Base-by-base conservation (phyloP, 1,139 yeast genomes). In the Scheffersomyces insectosa region DNA sequence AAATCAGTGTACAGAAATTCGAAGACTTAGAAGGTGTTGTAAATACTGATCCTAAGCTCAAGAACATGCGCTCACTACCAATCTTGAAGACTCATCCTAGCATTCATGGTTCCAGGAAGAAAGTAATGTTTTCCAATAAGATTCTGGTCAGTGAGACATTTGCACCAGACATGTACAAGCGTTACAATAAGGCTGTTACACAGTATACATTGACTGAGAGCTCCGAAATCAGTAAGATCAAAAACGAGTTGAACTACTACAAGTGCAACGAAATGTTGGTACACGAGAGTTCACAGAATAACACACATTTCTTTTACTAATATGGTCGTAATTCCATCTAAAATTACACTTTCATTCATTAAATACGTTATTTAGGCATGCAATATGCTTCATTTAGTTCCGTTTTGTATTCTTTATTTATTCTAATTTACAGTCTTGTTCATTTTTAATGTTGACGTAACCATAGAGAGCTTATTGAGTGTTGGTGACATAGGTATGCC, bases 191-290 rank as follows among this genome's bases (percentile, higher is more conserved):
- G 55, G 70, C 75, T 28, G 77, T 75, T 5, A 78, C 82, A 20
- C 81, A 79, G 49, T 68, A 72, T 49, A 67, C 78, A 11, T 68
- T 79, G 42, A 66, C 73, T 10, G 79, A 78, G 46, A 72, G 77
- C 5, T 52, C 56, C 9, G 75, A 75, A 50, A 72, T 80, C 42
- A 67, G 67, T 47, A 68, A 65, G 44, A 77, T 80, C 48, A 72
- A 80, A 52, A 67, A 66, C 35, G 83, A 79, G 55, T 62, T 80
- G 56, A 79, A 80, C 51, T 57, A 63, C 14, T 78, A 65, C 60
- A 80, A 80, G 57, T 72, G 78, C 54, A 67, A 73, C 44, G 82
- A 75, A 51, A 80, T 80, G 85, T 65, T 70, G 51, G 81, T 80
- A 28, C 82, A 80, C 55, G 82, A 77, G 48, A 59, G 62, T 40